phyloP scores from a whole-genome alignment of 2,329 filamentous ascomycete genomes.

The Claviceps sp. region DNA sequence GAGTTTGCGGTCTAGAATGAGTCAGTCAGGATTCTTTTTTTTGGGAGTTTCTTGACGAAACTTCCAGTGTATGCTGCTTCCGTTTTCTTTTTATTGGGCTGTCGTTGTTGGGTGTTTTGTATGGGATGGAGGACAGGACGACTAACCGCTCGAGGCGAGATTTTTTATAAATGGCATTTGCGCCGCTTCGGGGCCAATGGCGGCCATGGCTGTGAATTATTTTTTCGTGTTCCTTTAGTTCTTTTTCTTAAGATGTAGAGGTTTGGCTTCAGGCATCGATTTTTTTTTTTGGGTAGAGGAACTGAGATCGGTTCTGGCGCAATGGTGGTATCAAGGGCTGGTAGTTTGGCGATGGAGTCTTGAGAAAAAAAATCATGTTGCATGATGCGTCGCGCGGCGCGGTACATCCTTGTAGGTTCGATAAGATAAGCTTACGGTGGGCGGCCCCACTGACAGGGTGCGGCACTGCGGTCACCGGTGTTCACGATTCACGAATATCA shows the following conservation, averaged over 20 bases:
- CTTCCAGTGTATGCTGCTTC: background rate
- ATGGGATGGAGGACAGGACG: background rate
- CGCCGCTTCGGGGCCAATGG: slow-evolving; percentile 19
- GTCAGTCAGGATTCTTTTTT: background rate
- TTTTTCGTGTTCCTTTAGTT: background rate
- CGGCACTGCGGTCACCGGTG: no score
- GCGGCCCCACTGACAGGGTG: no score
- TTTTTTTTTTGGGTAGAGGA: background rate
- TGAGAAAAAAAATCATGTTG: background rate
- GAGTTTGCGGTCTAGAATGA: slow-evolving; percentile 53
- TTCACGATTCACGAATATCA: no score
- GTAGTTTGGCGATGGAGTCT: background rate
- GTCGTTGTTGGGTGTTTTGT: background rate
- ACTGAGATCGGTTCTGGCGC: background rate
- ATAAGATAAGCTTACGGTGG: background rate
- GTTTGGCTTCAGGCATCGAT: background rate
- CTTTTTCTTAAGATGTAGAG: background rate
- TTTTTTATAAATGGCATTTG: slow-evolving; percentile 67
- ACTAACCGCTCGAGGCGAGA: slow-evolving; percentile 69
- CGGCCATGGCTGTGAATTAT: background rate
- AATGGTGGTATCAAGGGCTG: background rate
- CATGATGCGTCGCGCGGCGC: no score
- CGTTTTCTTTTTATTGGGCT: background rate
- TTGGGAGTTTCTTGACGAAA: background rate
- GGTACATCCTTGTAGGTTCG: background rate